Conservation (phyloP, 2,329 filamentous ascomycete species). For the Fusarium transvaalense region DNA sequence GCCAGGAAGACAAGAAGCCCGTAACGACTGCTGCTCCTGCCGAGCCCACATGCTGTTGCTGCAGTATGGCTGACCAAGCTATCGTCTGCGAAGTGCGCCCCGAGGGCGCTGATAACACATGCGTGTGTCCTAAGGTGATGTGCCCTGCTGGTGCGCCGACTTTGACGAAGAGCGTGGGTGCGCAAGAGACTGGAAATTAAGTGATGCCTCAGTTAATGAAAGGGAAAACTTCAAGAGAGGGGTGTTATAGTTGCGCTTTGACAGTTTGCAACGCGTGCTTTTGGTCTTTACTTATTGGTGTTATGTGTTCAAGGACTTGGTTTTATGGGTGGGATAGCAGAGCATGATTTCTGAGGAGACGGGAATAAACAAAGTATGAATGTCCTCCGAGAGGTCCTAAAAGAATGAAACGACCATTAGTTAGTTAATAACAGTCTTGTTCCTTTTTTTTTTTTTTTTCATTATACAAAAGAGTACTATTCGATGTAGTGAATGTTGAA, state of each 20-base stretch:
- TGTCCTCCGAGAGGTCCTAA: background rate
- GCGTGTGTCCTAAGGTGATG: slow-evolving; percentile 39
- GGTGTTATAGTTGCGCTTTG: background rate
- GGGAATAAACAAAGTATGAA: slow-evolving; percentile 4
- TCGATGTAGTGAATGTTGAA: background rate
- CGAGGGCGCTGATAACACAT: slow-evolving; percentile 31
- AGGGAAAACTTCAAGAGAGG: background rate
- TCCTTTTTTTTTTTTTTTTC: background rate
- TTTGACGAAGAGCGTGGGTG: slow-evolving; percentile 19
- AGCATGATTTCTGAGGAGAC: background rate
- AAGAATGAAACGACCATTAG: slow-evolving; percentile 1
- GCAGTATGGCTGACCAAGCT: slow-evolving; percentile 27
- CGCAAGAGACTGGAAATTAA: slow-evolving; percentile 25
- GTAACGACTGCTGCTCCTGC: slow-evolving; percentile 9
- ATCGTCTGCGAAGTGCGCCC: slow-evolving; percentile 40
- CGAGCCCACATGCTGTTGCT: slow-evolving; percentile 43
- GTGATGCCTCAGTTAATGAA: background rate
- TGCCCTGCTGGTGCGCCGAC: slow-evolving; percentile 41
- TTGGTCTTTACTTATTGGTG: slow-evolving; percentile 26
- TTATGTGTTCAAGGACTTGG: slow-evolving; percentile 20
- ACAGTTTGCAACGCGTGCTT: slow-evolving; percentile 10
- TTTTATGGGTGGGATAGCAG: slow-evolving; percentile 11
- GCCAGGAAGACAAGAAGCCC: slow-evolving; percentile 5
- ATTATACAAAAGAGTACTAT: background rate
- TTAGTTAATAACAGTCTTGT: background rate